Evolutionary conservation across 1,284 basidiomycete species (phyloP).

Genomic region (Sporisorium sorghi): DNA sequence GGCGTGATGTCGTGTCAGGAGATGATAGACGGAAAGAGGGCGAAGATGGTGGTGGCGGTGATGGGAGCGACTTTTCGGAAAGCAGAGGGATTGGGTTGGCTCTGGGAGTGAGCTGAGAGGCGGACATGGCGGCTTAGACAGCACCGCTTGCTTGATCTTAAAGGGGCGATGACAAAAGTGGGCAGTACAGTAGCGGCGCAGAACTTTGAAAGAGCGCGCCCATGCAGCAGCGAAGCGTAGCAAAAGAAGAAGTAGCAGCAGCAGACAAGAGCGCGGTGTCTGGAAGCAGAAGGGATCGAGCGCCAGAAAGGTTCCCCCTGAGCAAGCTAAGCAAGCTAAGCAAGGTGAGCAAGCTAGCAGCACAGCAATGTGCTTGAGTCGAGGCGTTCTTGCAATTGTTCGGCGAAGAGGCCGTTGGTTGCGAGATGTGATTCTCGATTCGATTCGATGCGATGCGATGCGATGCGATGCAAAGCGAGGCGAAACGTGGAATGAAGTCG

Average conservation of each 20-base stretch:
- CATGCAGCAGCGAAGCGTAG: neutral
- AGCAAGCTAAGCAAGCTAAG: neutral
- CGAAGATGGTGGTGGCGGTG: slow-evolving; percentile 17
- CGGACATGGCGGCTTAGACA: slow-evolving; percentile 26
- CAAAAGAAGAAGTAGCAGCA: no score
- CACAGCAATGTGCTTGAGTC: neutral
- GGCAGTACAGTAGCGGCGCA: no score
- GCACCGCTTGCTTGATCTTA: neutral
- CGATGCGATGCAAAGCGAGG: neutral
- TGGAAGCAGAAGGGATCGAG: neutral
- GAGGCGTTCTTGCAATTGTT: neutral
- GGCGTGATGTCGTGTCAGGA: neutral
- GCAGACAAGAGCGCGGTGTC: slow-evolving; percentile 3
- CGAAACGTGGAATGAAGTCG: neutral
- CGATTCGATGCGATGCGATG: neutral
- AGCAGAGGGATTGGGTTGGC: slow-evolving; percentile 24
- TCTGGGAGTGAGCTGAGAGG: slow-evolving; percentile 39
- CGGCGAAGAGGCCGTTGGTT: neutral
- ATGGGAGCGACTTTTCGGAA: slow-evolving; percentile 36
- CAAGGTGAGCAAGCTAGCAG: neutral
- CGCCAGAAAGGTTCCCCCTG: neutral
- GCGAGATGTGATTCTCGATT: neutral
- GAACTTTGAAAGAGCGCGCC: neutral
- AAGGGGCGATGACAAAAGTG: neutral
- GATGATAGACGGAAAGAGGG: neutral